phyloP scores from a whole-genome alignment of 345 rosid species.

The Linum trigynum region DNA sequence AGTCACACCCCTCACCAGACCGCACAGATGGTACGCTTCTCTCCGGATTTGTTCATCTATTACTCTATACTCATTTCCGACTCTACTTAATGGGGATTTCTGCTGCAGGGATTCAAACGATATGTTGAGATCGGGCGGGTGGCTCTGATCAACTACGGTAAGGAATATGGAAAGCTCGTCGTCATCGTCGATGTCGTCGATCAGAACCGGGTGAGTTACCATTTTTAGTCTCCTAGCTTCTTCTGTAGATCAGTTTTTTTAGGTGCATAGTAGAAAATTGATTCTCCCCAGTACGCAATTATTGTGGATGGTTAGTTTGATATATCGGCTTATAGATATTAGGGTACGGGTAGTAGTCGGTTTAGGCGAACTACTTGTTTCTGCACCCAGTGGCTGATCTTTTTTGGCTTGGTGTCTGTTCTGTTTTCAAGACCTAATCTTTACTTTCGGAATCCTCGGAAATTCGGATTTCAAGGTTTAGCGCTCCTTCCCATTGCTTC shows the following conservation, averaged over 20 bases:
- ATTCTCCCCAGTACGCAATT: not conserved
- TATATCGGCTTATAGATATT: too few relatives aligned
- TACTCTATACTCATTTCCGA: not conserved
- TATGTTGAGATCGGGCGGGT: slow-evolving; percentile 89
- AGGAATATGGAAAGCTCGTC: slow-evolving; percentile 74
- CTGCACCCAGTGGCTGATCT: too few relatives aligned
- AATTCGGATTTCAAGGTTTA: too few relatives aligned
- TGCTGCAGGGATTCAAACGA: slow-evolving; percentile 66
- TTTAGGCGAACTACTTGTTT: too few relatives aligned
- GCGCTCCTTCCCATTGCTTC: too few relatives aligned
- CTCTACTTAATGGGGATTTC: not conserved
- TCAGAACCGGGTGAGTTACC: slow-evolving; percentile 58
- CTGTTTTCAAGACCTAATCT: too few relatives aligned
- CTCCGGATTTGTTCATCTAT: not conserved
- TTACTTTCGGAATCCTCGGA: too few relatives aligned
- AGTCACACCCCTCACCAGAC: not conserved
- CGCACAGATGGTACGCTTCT: not conserved
- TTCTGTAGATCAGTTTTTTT: not conserved
- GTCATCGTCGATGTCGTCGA: slow-evolving; percentile 85
- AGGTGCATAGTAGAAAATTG: not conserved
- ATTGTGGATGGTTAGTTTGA: not conserved
- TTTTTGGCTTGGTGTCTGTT: too few relatives aligned
- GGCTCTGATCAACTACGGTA: slow-evolving; percentile 77
- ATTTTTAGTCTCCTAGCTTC: not conserved
- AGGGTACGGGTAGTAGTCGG: too few relatives aligned